phyloP scores from a whole-genome alignment of 352 stramenopile genomes.

The Thalassiosira livingstoniorum region DNA sequence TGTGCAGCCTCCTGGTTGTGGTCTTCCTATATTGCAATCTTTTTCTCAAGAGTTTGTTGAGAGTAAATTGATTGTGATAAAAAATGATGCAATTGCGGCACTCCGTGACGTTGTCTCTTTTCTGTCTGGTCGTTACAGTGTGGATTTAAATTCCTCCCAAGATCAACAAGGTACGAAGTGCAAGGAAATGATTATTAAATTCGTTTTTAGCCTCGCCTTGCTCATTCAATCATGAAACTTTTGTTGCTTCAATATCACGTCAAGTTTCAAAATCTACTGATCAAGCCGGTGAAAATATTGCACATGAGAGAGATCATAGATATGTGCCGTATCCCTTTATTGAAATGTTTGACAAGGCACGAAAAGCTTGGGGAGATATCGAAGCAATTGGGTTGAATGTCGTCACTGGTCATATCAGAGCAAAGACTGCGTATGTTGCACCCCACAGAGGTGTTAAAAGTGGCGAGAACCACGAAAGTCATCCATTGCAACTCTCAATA shows the following conservation, averaged over 20 bases:
- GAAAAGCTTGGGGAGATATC: slow-evolving; percentile 49
- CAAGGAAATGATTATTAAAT: too few relatives aligned
- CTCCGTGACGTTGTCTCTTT: slow-evolving; percentile 51
- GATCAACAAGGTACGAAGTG: too few relatives aligned
- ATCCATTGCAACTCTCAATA: slow-evolving; percentile 29
- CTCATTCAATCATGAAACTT: too few relatives aligned
- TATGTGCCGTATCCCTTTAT: slow-evolving; percentile 42
- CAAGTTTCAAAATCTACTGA: too few relatives aligned
- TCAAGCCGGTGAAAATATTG: too few relatives aligned
- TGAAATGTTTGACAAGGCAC: slow-evolving; percentile 50
- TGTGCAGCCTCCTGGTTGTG: slow-evolving; percentile 77
- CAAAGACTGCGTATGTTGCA: slow-evolving; percentile 48
- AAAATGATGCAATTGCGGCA: slow-evolving; percentile 50
- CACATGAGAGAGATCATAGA: slow-evolving; percentile 17
- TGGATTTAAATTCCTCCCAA: too few relatives aligned
- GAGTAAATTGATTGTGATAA: slow-evolving; percentile 26
- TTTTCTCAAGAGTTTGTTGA: neutral
- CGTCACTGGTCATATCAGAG: slow-evolving; percentile 57
- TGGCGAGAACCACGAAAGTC: neutral
- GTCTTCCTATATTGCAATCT: slow-evolving; percentile 44
- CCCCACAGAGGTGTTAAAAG: too few relatives aligned
- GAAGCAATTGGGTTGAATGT: slow-evolving; percentile 54
- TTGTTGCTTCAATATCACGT: too few relatives aligned
- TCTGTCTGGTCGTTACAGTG: slow-evolving; percentile 46
- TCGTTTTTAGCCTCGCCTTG: too few relatives aligned